phyloP scores from a whole-genome alignment of 2,329 filamentous ascomycete genomes.

The Epichloe hybrida region DNA sequence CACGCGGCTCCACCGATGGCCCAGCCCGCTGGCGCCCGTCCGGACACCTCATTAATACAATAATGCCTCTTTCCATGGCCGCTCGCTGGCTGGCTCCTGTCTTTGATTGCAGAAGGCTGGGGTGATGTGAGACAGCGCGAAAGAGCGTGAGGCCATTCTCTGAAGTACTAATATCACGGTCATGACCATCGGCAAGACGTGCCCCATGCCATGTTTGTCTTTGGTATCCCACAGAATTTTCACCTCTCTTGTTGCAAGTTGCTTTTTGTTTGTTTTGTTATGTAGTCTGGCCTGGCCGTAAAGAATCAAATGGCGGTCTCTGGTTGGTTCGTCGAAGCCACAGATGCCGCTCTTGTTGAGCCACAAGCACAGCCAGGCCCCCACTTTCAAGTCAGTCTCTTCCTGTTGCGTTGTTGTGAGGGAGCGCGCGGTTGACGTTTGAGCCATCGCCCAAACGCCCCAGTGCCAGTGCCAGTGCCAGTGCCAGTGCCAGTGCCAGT shows the following conservation, averaged over 20 bases:
- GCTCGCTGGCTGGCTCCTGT: neutral
- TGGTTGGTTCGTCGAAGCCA: neutral
- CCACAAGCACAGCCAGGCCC: neutral
- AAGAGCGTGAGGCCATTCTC: neutral
- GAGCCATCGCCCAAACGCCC: neutral
- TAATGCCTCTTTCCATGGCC: neutral
- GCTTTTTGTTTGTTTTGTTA: no score
- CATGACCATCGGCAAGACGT: neutral
- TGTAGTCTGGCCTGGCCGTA: neutral
- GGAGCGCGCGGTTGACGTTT: neutral
- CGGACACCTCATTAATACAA: neutral
- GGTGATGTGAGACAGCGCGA: no score
- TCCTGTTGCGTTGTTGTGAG: neutral
- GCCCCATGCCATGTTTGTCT: neutral
- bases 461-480: neutral
- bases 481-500: neutral
- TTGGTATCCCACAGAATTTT: neutral
- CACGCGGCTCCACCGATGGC: constrained; percentile 2
- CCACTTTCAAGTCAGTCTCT: no score
- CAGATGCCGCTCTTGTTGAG: neutral
- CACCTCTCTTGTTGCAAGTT: neutral
- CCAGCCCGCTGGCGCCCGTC: constrained; percentile 3
- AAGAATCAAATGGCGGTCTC: neutral
- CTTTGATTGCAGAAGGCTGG: neutral
- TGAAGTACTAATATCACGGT: no score